Evolutionary conservation across 805 yeast species (phyloP).

Genomic region (Wickerhamiella shivajii): DNA sequence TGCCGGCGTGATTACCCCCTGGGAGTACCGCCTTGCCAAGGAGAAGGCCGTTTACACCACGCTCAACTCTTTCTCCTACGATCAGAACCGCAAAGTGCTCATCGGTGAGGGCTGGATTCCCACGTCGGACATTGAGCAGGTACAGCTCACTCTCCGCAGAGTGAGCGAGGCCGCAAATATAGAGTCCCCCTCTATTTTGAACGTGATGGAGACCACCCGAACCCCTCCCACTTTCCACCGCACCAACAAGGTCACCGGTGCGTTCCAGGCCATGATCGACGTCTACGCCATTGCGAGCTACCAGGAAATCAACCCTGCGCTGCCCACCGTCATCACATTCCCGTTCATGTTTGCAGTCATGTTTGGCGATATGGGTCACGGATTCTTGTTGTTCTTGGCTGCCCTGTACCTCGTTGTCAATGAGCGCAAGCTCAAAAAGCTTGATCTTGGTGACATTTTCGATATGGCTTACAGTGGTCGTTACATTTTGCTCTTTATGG

Average conservation of each 20-base stretch:
- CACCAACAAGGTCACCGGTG: constrained; percentile 86
- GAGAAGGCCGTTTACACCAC: constrained; percentile 75
- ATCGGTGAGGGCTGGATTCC: constrained; percentile 98
- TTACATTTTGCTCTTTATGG: constrained; percentile 84
- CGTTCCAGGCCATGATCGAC: constrained; percentile 87
- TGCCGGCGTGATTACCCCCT: constrained; percentile 56
- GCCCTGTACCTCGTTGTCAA: constrained; percentile 57
- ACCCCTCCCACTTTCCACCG: constrained; percentile 91
- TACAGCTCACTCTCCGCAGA: constrained; percentile 51
- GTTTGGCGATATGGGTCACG: constrained; percentile 99
- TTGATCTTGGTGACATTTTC: constrained; percentile 80
- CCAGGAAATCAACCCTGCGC: constrained; percentile 90
- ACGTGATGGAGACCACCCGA: constrained; percentile 55
- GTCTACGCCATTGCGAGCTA: constrained; percentile 90
- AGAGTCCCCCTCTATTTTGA: constrained; percentile 34
- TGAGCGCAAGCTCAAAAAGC: constrained; percentile 52
- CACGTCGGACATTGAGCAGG: constrained; percentile 49
- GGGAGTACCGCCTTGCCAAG: constrained; percentile 55
- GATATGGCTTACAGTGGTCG: constrained; percentile 95
- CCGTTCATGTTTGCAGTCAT: constrained; percentile 98
- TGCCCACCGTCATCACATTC: constrained; percentile 88
- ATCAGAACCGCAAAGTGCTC: constrained; percentile 68
- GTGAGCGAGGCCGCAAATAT: constrained; percentile 37
- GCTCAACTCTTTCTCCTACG: constrained; percentile 67
- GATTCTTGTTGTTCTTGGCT: constrained; percentile 62